Conservation (phyloP, 331 rosid species). For the Quercus phellos region DNA sequence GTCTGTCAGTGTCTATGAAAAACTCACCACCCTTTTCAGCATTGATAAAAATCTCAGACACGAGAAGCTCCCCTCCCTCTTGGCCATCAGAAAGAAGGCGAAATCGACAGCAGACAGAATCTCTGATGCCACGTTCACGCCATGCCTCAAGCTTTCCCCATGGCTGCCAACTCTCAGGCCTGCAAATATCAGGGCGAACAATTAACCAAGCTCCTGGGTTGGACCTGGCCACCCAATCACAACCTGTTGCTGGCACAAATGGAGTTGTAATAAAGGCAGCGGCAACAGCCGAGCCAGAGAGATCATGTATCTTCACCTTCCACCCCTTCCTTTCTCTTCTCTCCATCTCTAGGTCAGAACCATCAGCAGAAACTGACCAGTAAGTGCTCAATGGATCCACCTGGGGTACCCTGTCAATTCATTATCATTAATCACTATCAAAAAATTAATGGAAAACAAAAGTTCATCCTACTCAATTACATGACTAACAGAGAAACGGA, state of each 20-base stretch:
- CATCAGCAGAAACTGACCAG: conserved; percentile 56
- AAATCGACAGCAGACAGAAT: conserved; percentile 69
- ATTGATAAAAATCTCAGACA: conserved; percentile 66
- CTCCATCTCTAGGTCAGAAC: conserved; percentile 47
- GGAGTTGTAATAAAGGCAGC: conserved; percentile 97
- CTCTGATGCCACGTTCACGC: conserved; percentile 86
- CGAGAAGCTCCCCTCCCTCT: conserved; percentile 64
- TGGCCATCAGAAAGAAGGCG: conserved; percentile 69
- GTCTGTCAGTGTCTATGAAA: conserved; percentile 72
- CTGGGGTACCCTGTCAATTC: conserved; percentile 74
- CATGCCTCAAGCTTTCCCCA: conserved; percentile 98
- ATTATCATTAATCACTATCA: conserved; percentile 32
- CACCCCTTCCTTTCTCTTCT: conserved; percentile 88
- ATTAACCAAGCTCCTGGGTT: conserved; percentile 94
- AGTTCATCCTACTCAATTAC: background rate
- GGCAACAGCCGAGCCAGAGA: conserved; percentile 93
- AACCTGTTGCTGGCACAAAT: conserved; percentile 90
- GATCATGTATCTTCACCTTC: conserved; percentile 97
- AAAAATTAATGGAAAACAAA: conserved; percentile 8
- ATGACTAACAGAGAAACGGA: background rate
- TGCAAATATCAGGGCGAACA: conserved; percentile 60
- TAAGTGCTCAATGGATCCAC: conserved; percentile 60
- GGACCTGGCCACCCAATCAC: conserved; percentile 88
- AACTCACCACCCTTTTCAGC: conserved; percentile 88
- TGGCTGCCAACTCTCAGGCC: conserved; percentile 87